These are phyloP conservation scores for Fusarium sp. DNA, from an alignment of 2,329 filamentous ascomycete genomes.

Conservation along the genomic window DNA sequence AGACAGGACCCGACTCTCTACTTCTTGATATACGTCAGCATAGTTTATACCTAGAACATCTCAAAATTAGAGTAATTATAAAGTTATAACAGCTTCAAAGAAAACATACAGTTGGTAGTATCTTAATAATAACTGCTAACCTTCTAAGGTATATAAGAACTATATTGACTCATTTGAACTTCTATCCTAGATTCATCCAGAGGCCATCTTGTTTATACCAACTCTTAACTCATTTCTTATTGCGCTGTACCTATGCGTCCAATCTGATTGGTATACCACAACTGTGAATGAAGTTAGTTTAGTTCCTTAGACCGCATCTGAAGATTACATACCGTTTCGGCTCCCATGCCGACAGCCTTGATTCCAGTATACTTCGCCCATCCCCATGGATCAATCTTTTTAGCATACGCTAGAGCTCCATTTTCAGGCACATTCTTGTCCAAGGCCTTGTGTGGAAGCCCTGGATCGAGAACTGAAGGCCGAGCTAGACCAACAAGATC, in stretches of 20 bases:
- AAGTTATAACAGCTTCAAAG: no score
- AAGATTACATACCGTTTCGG: slow-evolving; percentile 1
- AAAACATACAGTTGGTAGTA: no score
- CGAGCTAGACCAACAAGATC: neutral
- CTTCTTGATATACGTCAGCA: no score
- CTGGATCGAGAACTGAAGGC: neutral
- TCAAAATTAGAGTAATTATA: no score
- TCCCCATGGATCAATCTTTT: neutral
- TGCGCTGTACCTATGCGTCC: neutral
- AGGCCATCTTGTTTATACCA: no score
- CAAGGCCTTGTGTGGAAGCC: neutral
- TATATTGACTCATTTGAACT: no score
- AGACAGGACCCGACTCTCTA: no score
- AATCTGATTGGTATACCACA: neutral
- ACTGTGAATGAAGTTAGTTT: neutral
- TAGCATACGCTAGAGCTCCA: neutral
- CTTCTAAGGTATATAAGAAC: no score
- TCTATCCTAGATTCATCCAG: no score
- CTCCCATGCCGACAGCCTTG: neutral
- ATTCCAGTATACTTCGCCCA: neutral
- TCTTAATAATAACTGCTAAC: no score
- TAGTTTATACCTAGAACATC: no score
- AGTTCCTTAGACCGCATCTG: accelerated
- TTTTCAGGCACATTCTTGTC: neutral
- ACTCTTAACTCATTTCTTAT: no score